Percentiles rank a stretch among this genome's conserved stretches.
phyloP scores from a whole-genome alignment of 148 eudicot genomes.

The Nepenthes gracilis region DNA sequence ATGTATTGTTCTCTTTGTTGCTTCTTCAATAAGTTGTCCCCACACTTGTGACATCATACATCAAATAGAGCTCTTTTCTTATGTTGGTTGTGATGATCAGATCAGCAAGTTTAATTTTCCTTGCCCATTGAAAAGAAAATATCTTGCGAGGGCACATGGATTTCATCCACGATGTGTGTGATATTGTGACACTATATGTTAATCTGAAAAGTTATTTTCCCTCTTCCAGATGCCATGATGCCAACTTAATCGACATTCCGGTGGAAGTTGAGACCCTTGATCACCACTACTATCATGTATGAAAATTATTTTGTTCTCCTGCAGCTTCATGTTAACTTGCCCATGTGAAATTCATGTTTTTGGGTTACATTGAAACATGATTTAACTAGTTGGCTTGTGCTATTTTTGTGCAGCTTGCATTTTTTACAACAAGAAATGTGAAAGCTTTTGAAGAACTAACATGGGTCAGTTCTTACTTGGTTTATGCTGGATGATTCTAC shows the following conservation, averaged over 20 bases:
- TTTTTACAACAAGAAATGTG: constrained; percentile 46
- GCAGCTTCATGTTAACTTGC: background rate
- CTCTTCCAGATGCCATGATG: constrained; percentile 37
- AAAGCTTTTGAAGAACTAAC: constrained; percentile 51
- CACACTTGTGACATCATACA: background rate
- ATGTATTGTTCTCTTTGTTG: background rate
- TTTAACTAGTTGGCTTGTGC: background rate
- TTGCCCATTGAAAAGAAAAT: no score
- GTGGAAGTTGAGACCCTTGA: constrained; percentile 63
- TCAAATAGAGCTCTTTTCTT: no score
- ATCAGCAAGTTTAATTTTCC: no score
- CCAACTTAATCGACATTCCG: constrained; percentile 51
- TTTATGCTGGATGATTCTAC: background rate
- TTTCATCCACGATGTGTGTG: no score
- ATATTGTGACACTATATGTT: background rate
- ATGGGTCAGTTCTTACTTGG: constrained; percentile 36
- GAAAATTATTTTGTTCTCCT: background rate
- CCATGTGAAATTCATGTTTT: background rate
- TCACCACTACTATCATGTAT: constrained; percentile 70
- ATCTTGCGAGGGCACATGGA: no score
- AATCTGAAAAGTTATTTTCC: background rate
- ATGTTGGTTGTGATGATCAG: no score
- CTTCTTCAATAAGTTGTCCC: background rate
- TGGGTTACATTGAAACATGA: background rate
- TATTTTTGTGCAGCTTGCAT: constrained; percentile 44